Base-by-base conservation (phyloP, 2,329 filamentous ascomycete species). In the Pyrenochaeta sp. region DNA sequence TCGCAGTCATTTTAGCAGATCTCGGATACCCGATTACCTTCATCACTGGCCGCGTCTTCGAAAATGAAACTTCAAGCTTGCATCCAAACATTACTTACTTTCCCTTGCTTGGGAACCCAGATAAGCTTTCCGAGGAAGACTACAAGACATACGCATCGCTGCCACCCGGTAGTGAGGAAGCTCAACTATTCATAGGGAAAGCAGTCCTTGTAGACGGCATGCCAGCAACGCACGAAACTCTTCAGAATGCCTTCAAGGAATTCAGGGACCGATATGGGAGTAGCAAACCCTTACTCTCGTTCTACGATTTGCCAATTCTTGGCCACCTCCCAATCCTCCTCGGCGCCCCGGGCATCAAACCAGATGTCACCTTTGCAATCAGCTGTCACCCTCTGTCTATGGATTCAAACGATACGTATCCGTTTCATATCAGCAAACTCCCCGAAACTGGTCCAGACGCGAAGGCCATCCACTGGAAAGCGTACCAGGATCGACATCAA, bases 1-100 rank as follows among this genome's bases (percentile, higher is more conserved):
- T 82, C n/a, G 76, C 77, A 1, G 67, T 67, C 4, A 69, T 78
- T 25, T 71, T 83, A 9, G 64, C 79, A 12, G 61, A 67, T 10
- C 68, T 75, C 5, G 82, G 80, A 3, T 83, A 81, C 54, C 69
- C 77, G 8, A 69, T 82, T 2, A 80, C 77, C 2, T 80, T 82
- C 61, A 74, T 84, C 19, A 73, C 74, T 5, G 78, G 78, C 1
- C 64, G 68, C 0, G 61, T 74, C 7, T 82, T 78, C 63, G 67
- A 78, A 45, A 58, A 68, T 2, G 55, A 69, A 8, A 69, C 81
- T 49, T 74, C 76, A 50, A 66, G 67, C 2, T 49, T 67, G 0
- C 65, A 67, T 48, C 73, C 75, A 2, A 81, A 82, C 0, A 78
- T 78, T 9, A 72, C 68, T 1, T 81, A 78, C 56, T 65, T 80